phyloP scores from a whole-genome alignment of 257 asterid species.

The Henckelia pumila region DNA sequence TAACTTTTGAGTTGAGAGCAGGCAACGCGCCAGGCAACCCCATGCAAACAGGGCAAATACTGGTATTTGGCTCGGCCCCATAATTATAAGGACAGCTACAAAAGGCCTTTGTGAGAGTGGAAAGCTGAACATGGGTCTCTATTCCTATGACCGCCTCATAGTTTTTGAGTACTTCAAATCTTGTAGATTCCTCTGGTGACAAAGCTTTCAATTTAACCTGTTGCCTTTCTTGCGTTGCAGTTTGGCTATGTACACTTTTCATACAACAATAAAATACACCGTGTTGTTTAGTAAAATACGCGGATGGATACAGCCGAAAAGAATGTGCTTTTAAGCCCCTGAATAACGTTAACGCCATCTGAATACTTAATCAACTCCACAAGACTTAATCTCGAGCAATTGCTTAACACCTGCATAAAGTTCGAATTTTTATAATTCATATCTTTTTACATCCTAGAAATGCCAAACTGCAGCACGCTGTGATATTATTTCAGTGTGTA shows the following conservation, averaged over 20 bases:
- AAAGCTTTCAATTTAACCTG: slow-evolving; percentile 44
- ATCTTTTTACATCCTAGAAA: background rate
- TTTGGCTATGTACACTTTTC: slow-evolving; percentile 46
- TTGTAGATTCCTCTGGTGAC: slow-evolving; percentile 34
- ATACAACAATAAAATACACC: slow-evolving; percentile 38
- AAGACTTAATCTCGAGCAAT: slow-evolving; percentile 18
- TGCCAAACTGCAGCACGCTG: background rate
- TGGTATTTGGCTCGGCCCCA: slow-evolving; percentile 84
- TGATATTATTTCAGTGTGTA: background rate
- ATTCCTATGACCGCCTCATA: slow-evolving; percentile 89
- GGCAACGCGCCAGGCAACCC: slow-evolving; percentile 99
- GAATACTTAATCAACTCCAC: slow-evolving; percentile 19
- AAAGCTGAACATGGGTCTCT: slow-evolving; percentile 89
- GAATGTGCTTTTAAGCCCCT: slow-evolving; percentile 61
- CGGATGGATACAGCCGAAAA: slow-evolving; percentile 54
- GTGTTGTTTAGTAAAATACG: slow-evolving; percentile 48
- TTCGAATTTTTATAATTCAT: too few species aligned
- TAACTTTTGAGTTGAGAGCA: slow-evolving; percentile 80
- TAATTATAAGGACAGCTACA: slow-evolving; percentile 61
- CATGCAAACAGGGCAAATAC: slow-evolving; percentile 87
- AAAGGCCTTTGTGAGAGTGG: slow-evolving; percentile 56
- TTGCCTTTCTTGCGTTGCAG: slow-evolving; percentile 58
- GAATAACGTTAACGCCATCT: slow-evolving; percentile 76
- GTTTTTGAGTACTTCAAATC: slow-evolving; percentile 52
- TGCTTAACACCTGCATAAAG: slow-evolving; percentile 18